Base-by-base conservation (phyloP, 257 asterid genomes). In the Fraxinus anomala region DNA sequence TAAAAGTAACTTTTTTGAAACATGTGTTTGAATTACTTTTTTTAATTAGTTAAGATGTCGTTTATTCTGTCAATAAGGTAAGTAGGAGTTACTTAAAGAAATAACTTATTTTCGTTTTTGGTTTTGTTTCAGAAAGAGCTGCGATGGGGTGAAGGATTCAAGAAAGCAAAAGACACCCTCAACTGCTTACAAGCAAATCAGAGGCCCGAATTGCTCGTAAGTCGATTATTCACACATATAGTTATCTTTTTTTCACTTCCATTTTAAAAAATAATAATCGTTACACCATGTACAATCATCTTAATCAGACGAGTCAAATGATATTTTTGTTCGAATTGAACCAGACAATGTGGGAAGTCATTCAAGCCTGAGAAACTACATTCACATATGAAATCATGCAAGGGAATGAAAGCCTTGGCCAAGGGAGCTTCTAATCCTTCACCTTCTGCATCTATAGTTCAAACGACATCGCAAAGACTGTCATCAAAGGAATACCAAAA, bases 281-380 rank as follows among this genome's bases (percentile, higher is more conserved):
- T 47, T 47, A 47, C 21, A 47, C 56, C 56, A 47, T 47, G 21
- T 47, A 16, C 6, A 47, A 47, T 14, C 56, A 47, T 47, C 56
- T 47, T 47, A 42, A 16, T 14, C 21, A 5, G 59, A 47, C 59
- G 7, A 47, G 17, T 47, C n/a, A 26, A 31, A 21, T 24, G 42
- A 23, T 59, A 12, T 16, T 0, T 23, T 19, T 0, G 49, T 39
- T 2, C 1, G 6, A 34, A 23, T 2, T 75, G 37, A 17, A 36
- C 5, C 87, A 92, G 97, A 71, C 97, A 92, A 85, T 92, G 98
- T 70, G 89, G 91, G 79, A 92, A 93, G 88, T 87, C 87, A 70
- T 92, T 95, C 89, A 90, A 90, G 87, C 98, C 98, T 24, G 97
- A 90, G 86, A 91, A 90, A 83, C 84, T 95, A 73, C 94, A 89